These are phyloP conservation scores for Colletotrichum camelliae DNA, from an alignment of 2,329 filamentous ascomycete genomes.

Conservation along the genomic window DNA sequence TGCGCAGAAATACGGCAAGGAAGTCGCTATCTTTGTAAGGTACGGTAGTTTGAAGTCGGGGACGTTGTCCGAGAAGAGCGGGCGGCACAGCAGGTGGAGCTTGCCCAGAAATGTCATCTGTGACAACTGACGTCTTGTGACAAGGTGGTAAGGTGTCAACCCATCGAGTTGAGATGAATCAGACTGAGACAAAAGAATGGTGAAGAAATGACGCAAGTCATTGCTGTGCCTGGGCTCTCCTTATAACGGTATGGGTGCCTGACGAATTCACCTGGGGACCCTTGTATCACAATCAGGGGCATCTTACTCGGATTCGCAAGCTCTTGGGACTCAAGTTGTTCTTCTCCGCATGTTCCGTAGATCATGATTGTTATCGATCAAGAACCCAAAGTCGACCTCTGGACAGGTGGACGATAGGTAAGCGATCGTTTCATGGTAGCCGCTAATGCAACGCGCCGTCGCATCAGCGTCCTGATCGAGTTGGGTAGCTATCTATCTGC, in stretches of 20 bases:
- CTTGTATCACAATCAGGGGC: neutral
- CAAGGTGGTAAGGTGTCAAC: conserved; percentile 5
- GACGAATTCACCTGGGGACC: neutral
- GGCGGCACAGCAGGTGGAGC: neutral
- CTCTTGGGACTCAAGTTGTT: too few species aligned
- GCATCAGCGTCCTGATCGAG: neutral
- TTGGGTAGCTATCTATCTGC: neutral
- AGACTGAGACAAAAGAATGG: conserved; percentile 3
- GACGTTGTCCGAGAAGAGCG: neutral
- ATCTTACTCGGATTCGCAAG: neutral
- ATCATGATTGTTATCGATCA: neutral
- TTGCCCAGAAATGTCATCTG: conserved; percentile 3
- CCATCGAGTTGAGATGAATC: conserved; percentile 10
- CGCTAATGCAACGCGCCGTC: neutral
- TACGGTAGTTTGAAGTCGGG: neutral
- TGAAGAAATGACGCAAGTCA: neutral
- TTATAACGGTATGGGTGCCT: neutral
- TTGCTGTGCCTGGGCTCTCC: neutral
- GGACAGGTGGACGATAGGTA: neutral
- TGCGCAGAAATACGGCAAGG: neutral
- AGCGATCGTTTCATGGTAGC: neutral
- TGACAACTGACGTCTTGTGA: conserved; percentile 19
- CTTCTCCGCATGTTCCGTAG: neutral
- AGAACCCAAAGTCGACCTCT: neutral
- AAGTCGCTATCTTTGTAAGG: neutral